A percentile compares a stretch with the other conserved stretches of the same genome.
Conservation (phyloP, 106 monocot genomes). For the Dendrobium nobile region DNA sequence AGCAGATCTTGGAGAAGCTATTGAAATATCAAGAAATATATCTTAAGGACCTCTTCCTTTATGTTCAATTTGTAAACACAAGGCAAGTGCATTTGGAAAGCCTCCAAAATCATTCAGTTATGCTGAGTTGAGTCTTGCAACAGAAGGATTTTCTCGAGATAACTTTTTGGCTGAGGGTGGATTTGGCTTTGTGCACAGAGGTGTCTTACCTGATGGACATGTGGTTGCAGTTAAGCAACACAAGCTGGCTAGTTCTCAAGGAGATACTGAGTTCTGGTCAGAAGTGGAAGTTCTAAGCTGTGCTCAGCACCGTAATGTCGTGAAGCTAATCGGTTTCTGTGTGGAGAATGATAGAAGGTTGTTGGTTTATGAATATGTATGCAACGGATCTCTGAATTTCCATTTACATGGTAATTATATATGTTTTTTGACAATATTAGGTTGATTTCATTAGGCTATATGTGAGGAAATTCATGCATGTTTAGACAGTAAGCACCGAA, state of each 20-base stretch:
- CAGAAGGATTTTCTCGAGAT: slow-evolving; percentile 67
- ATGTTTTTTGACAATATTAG: not conserved
- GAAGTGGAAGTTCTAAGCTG: slow-evolving; percentile 91
- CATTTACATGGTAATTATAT: slow-evolving; percentile 72
- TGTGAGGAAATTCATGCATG: too few species aligned
- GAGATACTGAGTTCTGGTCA: slow-evolving; percentile 82
- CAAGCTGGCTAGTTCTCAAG: slow-evolving; percentile 77
- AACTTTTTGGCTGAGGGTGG: slow-evolving; percentile 95
- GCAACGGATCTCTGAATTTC: slow-evolving; percentile 82
- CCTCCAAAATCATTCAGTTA: slow-evolving; percentile 78
- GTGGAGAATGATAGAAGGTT: slow-evolving; percentile 67
- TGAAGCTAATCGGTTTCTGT: slow-evolving; percentile 87
- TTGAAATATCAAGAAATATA: slow-evolving; percentile 39
- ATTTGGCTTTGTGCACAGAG: slow-evolving; percentile 86
- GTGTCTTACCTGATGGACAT: slow-evolving; percentile 75
- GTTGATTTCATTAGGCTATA: too few species aligned
- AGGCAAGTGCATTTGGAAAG: slow-evolving; percentile 74
- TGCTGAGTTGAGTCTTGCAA: slow-evolving; percentile 67
- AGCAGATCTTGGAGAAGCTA: slow-evolving; percentile 42
- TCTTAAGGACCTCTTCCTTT: slow-evolving; percentile 72
- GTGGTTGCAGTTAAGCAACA: slow-evolving; percentile 87
- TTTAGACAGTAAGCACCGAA: too few species aligned
- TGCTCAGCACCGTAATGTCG: slow-evolving; percentile 89
- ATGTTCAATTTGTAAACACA: slow-evolving; percentile 85
- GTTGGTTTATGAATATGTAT: slow-evolving; percentile 85